Conservation (phyloP, 2,329 filamentous ascomycete genomes). For the Microcyclosporella mali region DNA sequence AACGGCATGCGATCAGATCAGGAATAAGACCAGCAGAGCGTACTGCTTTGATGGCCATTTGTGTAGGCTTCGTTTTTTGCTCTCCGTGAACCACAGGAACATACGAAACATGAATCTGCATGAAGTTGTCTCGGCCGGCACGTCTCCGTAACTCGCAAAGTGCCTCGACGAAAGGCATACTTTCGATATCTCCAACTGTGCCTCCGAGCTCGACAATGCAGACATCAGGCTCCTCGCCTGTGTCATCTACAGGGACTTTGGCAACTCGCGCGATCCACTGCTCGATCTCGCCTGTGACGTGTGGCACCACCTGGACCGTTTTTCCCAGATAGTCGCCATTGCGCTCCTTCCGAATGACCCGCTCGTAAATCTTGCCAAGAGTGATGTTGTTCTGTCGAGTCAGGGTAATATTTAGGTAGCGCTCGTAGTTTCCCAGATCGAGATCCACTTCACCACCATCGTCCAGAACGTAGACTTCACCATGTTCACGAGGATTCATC, state of each 20-base stretch:
- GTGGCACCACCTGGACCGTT: slow-evolving; percentile 87
- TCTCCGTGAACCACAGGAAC: slow-evolving; percentile 71
- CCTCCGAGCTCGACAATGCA: slow-evolving; percentile 75
- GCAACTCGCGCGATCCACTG: slow-evolving; percentile 88
- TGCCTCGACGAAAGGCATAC: slow-evolving; percentile 80
- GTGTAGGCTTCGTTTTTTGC: slow-evolving; percentile 96
- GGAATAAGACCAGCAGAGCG: slow-evolving; percentile 66
- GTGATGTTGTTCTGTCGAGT: slow-evolving; percentile 92
- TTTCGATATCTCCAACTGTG: slow-evolving; percentile 76
- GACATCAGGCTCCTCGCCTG: slow-evolving; percentile 75
- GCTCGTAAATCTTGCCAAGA: slow-evolving; percentile 90
- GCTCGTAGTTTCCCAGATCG: slow-evolving; percentile 70
- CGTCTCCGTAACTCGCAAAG: slow-evolving; percentile 70
- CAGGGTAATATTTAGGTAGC: slow-evolving; percentile 76
- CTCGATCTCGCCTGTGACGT: slow-evolving; percentile 85
- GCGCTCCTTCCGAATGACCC: slow-evolving; percentile 72
- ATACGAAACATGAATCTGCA: slow-evolving; percentile 83
- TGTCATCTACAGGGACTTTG: slow-evolving; percentile 78
- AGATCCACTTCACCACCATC: slow-evolving; percentile 74
- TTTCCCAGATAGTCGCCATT: slow-evolving; percentile 76
- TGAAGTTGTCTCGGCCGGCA: slow-evolving; percentile 71
- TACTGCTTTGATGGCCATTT: slow-evolving; percentile 78
- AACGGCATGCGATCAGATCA: slow-evolving; percentile 81
- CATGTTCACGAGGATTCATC: slow-evolving; percentile 68
- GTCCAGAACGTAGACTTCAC: slow-evolving; percentile 81